Conservation (phyloP, 176 grass and related monocot species). For the Juncus effusus region DNA sequence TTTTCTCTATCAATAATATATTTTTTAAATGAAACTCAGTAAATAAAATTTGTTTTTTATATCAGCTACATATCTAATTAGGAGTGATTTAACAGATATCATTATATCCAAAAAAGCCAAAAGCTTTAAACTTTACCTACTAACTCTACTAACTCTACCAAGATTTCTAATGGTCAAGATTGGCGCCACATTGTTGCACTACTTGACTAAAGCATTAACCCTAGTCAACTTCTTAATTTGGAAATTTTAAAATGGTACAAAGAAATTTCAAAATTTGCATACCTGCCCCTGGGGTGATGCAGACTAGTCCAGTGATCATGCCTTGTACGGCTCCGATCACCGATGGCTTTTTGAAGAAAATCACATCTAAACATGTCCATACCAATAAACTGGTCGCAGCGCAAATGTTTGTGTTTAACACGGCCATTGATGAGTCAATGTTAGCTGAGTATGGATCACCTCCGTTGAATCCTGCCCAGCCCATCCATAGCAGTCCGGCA, state of each 20-base stretch:
- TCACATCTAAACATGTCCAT: constrained; percentile 87
- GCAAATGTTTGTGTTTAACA: constrained; percentile 92
- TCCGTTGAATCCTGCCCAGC: constrained; percentile 92
- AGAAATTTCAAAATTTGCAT: neutral
- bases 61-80: no score
- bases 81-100: no score
- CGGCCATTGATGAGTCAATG: constrained; percentile 69
- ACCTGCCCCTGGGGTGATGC: constrained; percentile 89
- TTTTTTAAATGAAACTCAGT: no score
- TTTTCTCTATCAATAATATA: no score
- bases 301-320: constrained; percentile 91
- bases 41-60: no score
- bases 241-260: neutral
- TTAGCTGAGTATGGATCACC: constrained; percentile 85
- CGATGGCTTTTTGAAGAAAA: constrained; percentile 92
- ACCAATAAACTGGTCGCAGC: constrained; percentile 76
- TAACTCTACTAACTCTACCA: no score
- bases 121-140: no score
- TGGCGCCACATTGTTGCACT: neutral
- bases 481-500: constrained; percentile 92
- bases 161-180: constrained; percentile 11
- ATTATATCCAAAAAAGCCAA: no score
- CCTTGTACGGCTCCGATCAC: constrained; percentile 91
- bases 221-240: constrained; percentile 8
- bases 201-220: neutral